These are phyloP conservation scores for Dipteronia dyeriana DNA, from an alignment of 345 rosid genomes.

Conservation along the genomic window DNA sequence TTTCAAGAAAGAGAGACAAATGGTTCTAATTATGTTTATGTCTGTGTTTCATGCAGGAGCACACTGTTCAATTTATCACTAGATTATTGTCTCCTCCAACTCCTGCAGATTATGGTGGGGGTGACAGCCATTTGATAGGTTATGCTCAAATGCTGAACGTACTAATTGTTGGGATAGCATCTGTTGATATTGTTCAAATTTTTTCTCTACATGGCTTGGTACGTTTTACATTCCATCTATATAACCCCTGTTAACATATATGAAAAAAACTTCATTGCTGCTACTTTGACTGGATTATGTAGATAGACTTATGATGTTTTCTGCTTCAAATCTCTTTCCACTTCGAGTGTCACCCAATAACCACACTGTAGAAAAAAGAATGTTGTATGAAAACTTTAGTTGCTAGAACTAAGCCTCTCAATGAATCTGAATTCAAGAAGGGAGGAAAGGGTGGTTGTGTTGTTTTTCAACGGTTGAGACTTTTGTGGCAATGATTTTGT, in stretches of 20 bases:
- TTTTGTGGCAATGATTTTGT: not conserved
- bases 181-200: conserved; percentile 90
- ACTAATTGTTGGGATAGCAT: conserved; percentile 80
- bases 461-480: not conserved
- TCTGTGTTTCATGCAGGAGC: conserved; percentile 63
- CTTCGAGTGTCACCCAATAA: not conserved
- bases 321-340: not conserved
- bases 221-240: conserved; percentile 27
- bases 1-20: not conserved
- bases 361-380: not conserved
- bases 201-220: conserved; percentile 95
- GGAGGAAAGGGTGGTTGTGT: not conserved
- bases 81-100: conserved; percentile 77
- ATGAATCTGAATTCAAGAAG: not conserved
- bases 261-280: not conserved
- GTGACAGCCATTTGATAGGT: conserved; percentile 70
- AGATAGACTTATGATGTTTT: not conserved
- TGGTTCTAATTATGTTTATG: not conserved
- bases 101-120: conserved; percentile 57
- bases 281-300: not conserved
- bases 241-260: conserved; percentile 3
- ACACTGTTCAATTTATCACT: conserved; percentile 76
- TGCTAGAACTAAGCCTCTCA: not conserved
- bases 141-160: conserved; percentile 85
- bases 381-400: not conserved